Evolutionary conservation across 1,284 basidiomycete genomes (phyloP).

Genomic region (Sphagnurus paluster): DNA sequence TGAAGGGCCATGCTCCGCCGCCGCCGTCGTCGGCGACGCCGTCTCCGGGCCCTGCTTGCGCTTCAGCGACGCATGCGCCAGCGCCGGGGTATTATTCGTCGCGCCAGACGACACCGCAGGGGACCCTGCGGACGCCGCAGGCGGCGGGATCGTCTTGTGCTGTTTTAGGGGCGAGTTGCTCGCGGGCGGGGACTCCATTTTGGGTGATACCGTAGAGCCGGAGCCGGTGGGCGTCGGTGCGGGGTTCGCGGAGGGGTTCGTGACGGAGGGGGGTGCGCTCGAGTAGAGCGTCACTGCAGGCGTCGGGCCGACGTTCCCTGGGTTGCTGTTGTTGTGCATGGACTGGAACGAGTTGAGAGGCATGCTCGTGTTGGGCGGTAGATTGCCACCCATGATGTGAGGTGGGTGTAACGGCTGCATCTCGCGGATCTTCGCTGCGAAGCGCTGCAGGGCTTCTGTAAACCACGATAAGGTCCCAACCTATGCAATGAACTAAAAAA

Average conservation of each 20-base stretch:
- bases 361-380: conserved; percentile 21
- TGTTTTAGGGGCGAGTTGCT: conserved; percentile 54
- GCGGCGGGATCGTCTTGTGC: conserved; percentile 48
- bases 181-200: conserved; percentile 48
- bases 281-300: conserved; percentile 46
- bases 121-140: conserved; percentile 41
- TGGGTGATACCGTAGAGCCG: conserved; percentile 41
- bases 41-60: conserved; percentile 56
- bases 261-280: conserved; percentile 43
- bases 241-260: conserved; percentile 35
- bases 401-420: conserved; percentile 24
- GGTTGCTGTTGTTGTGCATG: conserved; percentile 19
- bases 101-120: conserved; percentile 36
- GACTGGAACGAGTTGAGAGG: conserved; percentile 15
- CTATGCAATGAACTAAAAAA: too few species aligned
- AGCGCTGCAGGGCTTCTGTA: conserved; percentile 42
- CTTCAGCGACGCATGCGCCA: conserved; percentile 59
- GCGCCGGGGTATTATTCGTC: conserved; percentile 48
- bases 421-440: conserved; percentile 47
- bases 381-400: conserved; percentile 21
- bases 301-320: conserved; percentile 20
- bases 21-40: conserved; percentile 50
- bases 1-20: conserved; percentile 44
- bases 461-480: too few species aligned
- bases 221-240: conserved; percentile 19